These are phyloP conservation scores for Podospora sp. DNA, from an alignment of 495 filamentous ascomycete genomes.

Conservation along the genomic window DNA sequence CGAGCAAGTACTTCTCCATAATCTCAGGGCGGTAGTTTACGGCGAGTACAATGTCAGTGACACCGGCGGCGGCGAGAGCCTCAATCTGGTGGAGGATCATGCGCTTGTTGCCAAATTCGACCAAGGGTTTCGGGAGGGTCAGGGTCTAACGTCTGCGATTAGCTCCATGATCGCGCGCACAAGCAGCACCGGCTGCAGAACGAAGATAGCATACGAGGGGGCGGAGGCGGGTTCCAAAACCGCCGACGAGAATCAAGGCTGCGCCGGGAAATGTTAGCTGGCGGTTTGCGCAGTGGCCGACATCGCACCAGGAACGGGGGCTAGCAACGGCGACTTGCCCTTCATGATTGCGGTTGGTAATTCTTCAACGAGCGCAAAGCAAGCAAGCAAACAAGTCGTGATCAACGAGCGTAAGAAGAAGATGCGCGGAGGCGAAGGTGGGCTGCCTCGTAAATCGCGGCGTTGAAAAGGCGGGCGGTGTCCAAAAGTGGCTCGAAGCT, in stretches of 20 bases:
- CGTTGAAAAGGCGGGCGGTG: slow-evolving; percentile 2
- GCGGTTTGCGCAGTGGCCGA: background rate
- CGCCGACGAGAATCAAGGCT: slow-evolving; percentile 99
- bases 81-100: slow-evolving; percentile 99
- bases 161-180: slow-evolving; percentile 29
- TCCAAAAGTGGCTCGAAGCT: slow-evolving; percentile 8
- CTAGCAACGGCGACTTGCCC: slow-evolving; percentile 42
- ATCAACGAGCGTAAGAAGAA: slow-evolving; percentile 41
- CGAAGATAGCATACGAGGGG: slow-evolving; percentile 70
- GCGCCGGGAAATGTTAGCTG: slow-evolving; percentile 38
- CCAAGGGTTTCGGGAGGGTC: slow-evolving; percentile 94
- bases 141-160: slow-evolving; percentile 65
- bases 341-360: slow-evolving; percentile 48
- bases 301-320: background rate
- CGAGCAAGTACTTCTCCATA: slow-evolving; percentile 69
- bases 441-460: background rate
- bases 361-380: slow-evolving; percentile 20
- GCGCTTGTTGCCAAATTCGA: slow-evolving; percentile 97
- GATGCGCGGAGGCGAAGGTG: slow-evolving; percentile 6
- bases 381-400: slow-evolving; percentile 21
- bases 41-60: slow-evolving; percentile 96
- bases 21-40: slow-evolving; percentile 99
- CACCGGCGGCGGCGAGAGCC: slow-evolving; percentile 89
- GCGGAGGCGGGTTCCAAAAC: slow-evolving; percentile 96
- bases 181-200: background rate